Percentiles rank a stretch among this genome's conserved stretches.
Evolutionary conservation across 1,139 yeast species (phyloP).

Genomic region (Yamadazyma dendronema): DNA sequence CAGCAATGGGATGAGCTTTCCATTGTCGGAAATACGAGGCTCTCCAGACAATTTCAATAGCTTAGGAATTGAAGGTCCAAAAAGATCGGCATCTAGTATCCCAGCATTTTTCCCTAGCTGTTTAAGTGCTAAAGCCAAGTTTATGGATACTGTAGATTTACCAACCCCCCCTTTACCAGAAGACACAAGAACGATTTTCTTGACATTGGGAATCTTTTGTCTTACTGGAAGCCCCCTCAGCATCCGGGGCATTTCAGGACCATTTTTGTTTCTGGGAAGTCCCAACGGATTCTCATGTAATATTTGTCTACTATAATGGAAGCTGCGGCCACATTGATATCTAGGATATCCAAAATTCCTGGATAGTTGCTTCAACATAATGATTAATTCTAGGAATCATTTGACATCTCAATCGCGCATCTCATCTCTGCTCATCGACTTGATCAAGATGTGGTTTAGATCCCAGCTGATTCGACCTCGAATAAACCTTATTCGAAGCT

Average conservation of each 20-base stretch:
- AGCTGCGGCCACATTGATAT: neutral
- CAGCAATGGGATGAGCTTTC: conserved; percentile 64
- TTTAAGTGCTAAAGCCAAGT: conserved; percentile 63
- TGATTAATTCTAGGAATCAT: neutral
- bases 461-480: neutral
- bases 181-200: conserved; percentile 63
- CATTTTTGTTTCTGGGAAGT: conserved; percentile 41
- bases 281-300: conserved; percentile 45
- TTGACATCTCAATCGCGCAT: neutral
- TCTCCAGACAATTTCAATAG: conserved; percentile 64
- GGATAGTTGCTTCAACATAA: neutral
- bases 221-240: conserved; percentile 53
- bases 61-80: conserved; percentile 82
- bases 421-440: conserved; percentile 1
- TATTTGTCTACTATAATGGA: neutral
- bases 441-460: neutral
- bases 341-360: no score
- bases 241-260: conserved; percentile 31
- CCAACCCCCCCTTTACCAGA: conserved; percentile 83
- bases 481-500: no score
- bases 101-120: conserved; percentile 61
- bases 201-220: conserved; percentile 58
- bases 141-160: conserved; percentile 59
- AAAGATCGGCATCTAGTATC: conserved; percentile 74
- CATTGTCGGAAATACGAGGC: conserved; percentile 55